Evolutionary conservation across 495 filamentous ascomycete species (phyloP).

Genomic region (Lophiostoma macrostomum): DNA sequence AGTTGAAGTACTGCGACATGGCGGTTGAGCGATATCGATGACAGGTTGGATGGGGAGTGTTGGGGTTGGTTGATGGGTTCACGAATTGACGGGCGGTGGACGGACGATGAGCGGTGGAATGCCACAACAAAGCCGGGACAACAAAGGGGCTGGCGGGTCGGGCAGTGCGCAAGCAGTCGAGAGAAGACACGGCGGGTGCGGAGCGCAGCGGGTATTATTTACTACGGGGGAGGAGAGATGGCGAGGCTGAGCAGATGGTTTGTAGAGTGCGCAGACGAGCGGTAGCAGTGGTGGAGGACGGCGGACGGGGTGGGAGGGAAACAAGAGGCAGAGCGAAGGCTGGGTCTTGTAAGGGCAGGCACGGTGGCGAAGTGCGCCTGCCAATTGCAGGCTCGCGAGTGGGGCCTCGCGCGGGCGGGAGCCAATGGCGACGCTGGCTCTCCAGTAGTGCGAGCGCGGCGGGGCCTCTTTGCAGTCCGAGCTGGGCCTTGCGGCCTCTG

Average conservation of each 20-base stretch:
- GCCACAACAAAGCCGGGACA: slow-evolving; percentile 39
- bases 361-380: slow-evolving; percentile 30
- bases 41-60: slow-evolving; percentile 3
- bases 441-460: too few species aligned
- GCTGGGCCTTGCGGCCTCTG: not conserved
- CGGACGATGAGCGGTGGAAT: slow-evolving; percentile 19
- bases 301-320: slow-evolving; percentile 36
- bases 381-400: not conserved
- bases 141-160: slow-evolving; percentile 33
- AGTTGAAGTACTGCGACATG: slow-evolving; percentile 51
- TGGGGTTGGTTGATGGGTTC: slow-evolving; percentile 3
- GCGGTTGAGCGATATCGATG: slow-evolving; percentile 4
- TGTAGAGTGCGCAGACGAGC: too few species aligned
- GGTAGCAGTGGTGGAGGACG: slow-evolving; percentile 32
- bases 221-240: not conserved
- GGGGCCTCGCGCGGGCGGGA: too few species aligned
- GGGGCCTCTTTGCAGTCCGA: too few species aligned
- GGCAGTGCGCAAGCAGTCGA: not conserved
- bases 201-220: slow-evolving; percentile 28
- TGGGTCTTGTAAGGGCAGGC: slow-evolving; percentile 39
- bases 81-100: slow-evolving; percentile 6
- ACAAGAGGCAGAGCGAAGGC: slow-evolving; percentile 38
- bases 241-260: not conserved
- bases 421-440: too few species aligned
- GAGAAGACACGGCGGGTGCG: slow-evolving; percentile 20